Percentiles rank a stretch among this genome's conserved stretches.
Conservation (phyloP, 2,329 filamentous ascomycete genomes). For the Pestalotiopsis fici region DNA sequence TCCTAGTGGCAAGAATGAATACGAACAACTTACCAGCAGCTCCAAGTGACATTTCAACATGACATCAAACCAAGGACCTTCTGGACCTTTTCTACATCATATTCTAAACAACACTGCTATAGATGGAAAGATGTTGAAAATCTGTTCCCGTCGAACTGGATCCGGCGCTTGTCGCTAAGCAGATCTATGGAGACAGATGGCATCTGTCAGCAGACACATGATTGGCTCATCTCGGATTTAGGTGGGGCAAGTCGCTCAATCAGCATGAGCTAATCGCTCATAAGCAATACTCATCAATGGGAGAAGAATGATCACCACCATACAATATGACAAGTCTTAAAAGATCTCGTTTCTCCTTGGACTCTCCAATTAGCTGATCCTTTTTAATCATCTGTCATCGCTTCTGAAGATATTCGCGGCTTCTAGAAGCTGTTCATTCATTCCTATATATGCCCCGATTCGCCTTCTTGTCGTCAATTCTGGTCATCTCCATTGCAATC, state of each 20-base stretch:
- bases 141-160: too few relatives aligned
- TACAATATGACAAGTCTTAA: slow-evolving; percentile 9
- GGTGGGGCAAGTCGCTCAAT: slow-evolving; percentile 11
- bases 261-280: slow-evolving; percentile 29
- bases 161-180: too few relatives aligned
- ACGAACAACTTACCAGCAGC: too few relatives aligned
- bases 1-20: too few relatives aligned
- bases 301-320: slow-evolving; percentile 2
- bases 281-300: slow-evolving; percentile 18
- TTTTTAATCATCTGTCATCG: slow-evolving; percentile 16
- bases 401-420: slow-evolving; percentile 10
- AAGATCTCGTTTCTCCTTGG: not conserved
- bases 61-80: too few relatives aligned
- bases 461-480: slow-evolving; percentile 22
- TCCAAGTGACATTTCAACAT: too few relatives aligned
- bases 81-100: too few relatives aligned
- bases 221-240: not conserved
- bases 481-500: slow-evolving; percentile 28
- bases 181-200: not conserved
- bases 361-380: slow-evolving; percentile 13
- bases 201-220: not conserved
- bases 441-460: slow-evolving; percentile 33
- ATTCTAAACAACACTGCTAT: too few relatives aligned
- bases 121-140: too few relatives aligned
- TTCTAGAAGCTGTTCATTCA: slow-evolving; percentile 14